Conservation (phyloP, 495 filamentous ascomycete species). For the Cenococcum geophilum region DNA sequence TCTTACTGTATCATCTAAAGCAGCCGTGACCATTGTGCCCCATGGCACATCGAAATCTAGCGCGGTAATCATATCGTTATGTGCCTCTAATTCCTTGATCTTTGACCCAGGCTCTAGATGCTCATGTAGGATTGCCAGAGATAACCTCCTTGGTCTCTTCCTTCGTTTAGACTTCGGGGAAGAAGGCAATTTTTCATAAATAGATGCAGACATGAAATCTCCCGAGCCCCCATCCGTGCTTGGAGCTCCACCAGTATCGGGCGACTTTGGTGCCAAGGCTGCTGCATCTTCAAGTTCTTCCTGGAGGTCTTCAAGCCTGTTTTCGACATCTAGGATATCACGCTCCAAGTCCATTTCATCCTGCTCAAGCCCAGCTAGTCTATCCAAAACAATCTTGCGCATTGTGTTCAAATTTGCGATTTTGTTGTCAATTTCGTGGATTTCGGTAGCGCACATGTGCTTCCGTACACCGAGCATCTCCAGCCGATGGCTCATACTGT, state of each 20-base stretch:
- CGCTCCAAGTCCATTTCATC: slow-evolving; percentile 88
- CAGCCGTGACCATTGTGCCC: slow-evolving; percentile 90
- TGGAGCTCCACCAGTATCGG: slow-evolving; percentile 45
- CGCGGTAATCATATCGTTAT: slow-evolving; percentile 81
- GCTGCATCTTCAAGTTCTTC: slow-evolving; percentile 67
- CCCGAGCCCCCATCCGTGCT: slow-evolving; percentile 43
- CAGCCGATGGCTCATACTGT: slow-evolving; percentile 67
- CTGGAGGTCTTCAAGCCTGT: slow-evolving; percentile 76
- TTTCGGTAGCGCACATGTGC: slow-evolving; percentile 95
- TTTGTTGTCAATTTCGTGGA: slow-evolving; percentile 94
- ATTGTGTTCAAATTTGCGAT: slow-evolving; percentile 89
- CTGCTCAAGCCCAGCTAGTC: slow-evolving; percentile 82
- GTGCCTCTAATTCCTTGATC: slow-evolving; percentile 82
- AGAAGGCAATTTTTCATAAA: slow-evolving; percentile 85
- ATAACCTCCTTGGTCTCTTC: slow-evolving; percentile 60
- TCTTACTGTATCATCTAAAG: slow-evolving; percentile 90
- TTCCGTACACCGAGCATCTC: slow-evolving; percentile 91
- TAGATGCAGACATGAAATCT: slow-evolving; percentile 92
- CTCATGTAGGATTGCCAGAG: slow-evolving; percentile 92
- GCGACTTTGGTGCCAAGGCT: slow-evolving; percentile 45
- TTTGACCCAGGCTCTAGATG: slow-evolving; percentile 85
- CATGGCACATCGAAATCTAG: slow-evolving; percentile 96
- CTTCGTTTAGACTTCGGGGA: slow-evolving; percentile 57
- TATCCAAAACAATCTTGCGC: slow-evolving; percentile 86
- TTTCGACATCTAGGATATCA: slow-evolving; percentile 78